Conservation (phyloP, 2,329 filamentous ascomycete genomes). For the Colletotrichum eremochloae region DNA sequence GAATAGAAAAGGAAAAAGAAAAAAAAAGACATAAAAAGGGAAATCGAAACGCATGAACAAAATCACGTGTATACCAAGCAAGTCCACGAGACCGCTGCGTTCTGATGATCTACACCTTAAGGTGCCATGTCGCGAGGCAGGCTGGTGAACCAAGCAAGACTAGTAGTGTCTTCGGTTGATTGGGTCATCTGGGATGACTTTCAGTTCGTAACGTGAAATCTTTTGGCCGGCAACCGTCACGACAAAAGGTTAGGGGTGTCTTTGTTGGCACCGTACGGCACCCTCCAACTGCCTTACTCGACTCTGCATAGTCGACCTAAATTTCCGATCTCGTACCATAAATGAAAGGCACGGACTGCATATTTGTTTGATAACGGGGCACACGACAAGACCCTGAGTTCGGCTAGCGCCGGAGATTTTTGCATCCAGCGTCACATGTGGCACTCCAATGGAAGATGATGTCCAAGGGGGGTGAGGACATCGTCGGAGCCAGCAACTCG, state of each 20-base stretch:
- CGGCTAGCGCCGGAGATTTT: conserved; percentile 27
- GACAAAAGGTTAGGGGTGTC: neutral
- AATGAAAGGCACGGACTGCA: neutral
- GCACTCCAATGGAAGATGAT: neutral
- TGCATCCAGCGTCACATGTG: neutral
- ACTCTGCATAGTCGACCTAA: neutral
- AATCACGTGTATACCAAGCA: neutral
- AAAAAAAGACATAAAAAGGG: neutral
- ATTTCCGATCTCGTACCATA: neutral
- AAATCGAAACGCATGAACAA: conserved; percentile 1
- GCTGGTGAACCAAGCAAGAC: neutral
- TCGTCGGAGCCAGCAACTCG: neutral
- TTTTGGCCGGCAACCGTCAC: neutral
- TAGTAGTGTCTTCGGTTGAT: neutral
- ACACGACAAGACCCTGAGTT: conserved; percentile 22
- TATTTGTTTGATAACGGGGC: neutral
- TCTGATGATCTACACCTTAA: neutral
- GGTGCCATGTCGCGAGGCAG: neutral
- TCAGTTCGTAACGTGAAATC: neutral
- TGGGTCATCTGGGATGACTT: neutral
- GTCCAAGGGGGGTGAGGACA: neutral
- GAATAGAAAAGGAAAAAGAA: conserved; percentile 8
- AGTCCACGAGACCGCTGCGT: neutral
- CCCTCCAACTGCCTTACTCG: neutral
- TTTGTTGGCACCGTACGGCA: neutral